A percentile compares a stretch with the other conserved stretches of the same genome.
phyloP scores from a whole-genome alignment of 192 early-diverging fungal genomes.

The Kickxella alabastrina region DNA sequence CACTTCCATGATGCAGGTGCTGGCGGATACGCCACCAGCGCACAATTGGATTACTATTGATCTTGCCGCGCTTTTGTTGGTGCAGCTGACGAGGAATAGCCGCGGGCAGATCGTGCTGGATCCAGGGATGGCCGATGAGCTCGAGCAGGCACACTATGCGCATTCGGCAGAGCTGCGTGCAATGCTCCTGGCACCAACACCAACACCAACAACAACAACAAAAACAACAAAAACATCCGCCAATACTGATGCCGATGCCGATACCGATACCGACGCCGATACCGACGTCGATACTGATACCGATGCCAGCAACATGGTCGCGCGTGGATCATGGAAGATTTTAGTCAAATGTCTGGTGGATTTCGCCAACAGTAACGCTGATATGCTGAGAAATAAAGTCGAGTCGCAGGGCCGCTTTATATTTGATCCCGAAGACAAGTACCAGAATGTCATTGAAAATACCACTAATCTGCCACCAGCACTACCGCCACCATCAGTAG shows the following conservation, averaged over 20 bases:
- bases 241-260: background rate
- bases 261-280: background rate
- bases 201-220: background rate
- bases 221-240: background rate
- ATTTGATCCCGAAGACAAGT: constrained; percentile 3
- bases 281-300: background rate
- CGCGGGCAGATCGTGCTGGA: constrained; percentile 23
- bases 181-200: constrained; percentile 14
- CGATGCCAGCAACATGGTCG: background rate
- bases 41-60: constrained; percentile 33
- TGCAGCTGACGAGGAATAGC: constrained; percentile 15
- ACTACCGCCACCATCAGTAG: background rate
- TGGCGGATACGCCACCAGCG: constrained; percentile 19
- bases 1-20: constrained; percentile 33
- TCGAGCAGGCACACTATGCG: constrained; percentile 14
- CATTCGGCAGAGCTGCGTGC: constrained; percentile 39
- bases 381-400: constrained; percentile 27
- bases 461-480: background rate
- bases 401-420: constrained; percentile 30
- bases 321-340: constrained; percentile 29
- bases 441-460: background rate
- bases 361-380: constrained; percentile 32
- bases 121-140: constrained; percentile 13
- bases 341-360: constrained; percentile 35
- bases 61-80: constrained; percentile 29